phyloP scores from a whole-genome alignment of 2,329 filamentous ascomycete species.

The Colletotrichum limetticola region DNA sequence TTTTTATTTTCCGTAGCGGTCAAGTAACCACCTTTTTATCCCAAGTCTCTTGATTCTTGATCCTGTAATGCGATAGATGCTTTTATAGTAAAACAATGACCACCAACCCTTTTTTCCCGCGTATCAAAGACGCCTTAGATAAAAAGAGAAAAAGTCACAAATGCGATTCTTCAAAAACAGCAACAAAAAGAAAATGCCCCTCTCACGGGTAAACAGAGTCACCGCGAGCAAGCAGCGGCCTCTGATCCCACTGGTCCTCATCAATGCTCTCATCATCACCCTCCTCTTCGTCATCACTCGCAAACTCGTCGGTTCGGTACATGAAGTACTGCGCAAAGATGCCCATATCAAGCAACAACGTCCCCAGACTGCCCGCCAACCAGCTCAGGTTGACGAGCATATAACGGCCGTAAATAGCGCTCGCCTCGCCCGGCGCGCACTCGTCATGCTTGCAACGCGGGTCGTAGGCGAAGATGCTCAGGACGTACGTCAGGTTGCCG shows the following conservation, averaged over 20 bases:
- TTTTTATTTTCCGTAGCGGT: slow-evolving; percentile 17
- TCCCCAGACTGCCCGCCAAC: slow-evolving; percentile 90
- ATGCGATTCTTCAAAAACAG: neutral
- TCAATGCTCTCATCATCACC: slow-evolving; percentile 44
- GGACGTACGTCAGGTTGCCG: slow-evolving; percentile 92
- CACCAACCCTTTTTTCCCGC: neutral
- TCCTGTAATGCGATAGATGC: slow-evolving; percentile 16
- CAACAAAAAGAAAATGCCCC: neutral
- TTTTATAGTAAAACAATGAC: neutral
- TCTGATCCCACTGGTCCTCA: slow-evolving; percentile 50
- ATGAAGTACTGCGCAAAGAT: slow-evolving; percentile 95
- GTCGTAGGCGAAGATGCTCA: slow-evolving; percentile 91
- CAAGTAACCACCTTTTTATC: neutral
- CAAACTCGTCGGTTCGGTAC: slow-evolving; percentile 68
- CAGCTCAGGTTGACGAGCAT: slow-evolving; percentile 91
- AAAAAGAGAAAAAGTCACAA: neutral
- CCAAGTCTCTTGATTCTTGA: neutral
- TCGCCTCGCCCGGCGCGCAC: slow-evolving; percentile 75
- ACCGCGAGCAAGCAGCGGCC: slow-evolving; percentile 38
- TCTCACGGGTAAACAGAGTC: slow-evolving; percentile 32
- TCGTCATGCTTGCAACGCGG: slow-evolving; percentile 68
- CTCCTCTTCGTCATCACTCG: slow-evolving; percentile 40
- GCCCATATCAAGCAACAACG: slow-evolving; percentile 82
- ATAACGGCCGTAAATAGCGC: slow-evolving; percentile 78
- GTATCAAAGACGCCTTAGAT: slow-evolving; percentile 3